Evolutionary conservation across 75 land plant species (phyloP).

Genomic region (Sequoia sempervirens): DNA sequence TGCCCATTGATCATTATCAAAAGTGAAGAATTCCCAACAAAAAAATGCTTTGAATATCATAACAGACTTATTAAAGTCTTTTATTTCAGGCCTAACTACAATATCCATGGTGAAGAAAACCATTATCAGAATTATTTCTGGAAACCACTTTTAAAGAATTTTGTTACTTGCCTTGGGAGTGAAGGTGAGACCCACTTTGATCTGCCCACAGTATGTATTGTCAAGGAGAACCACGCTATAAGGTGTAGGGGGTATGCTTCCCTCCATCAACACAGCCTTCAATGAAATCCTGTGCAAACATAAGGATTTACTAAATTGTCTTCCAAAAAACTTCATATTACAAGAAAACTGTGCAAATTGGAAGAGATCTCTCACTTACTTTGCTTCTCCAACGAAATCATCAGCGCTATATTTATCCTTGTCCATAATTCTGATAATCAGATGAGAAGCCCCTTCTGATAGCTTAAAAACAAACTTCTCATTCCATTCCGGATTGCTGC

Average conservation of each 20-base stretch:
- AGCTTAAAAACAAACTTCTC: constrained; percentile 16
- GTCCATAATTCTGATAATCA: constrained; percentile 17
- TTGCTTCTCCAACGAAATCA: constrained; percentile 20
- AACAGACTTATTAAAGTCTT: too few relatives aligned
- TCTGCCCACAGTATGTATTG: background rate
- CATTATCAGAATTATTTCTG: too few relatives aligned
- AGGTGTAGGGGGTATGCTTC: background rate
- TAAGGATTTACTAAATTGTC: background rate
- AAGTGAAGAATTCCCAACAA: too few relatives aligned
- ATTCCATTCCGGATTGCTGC: constrained; percentile 20
- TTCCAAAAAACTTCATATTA: background rate
- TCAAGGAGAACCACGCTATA: background rate
- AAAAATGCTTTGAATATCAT: too few relatives aligned
- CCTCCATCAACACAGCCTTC: constrained; percentile 1
- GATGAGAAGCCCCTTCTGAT: constrained; percentile 14
- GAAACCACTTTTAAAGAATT: background rate
- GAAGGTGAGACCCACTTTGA: constrained; percentile 14
- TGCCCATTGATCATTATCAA: too few relatives aligned
- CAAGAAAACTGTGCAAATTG: background rate
- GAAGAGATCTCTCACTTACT: background rate
- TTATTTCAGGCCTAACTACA: too few relatives aligned
- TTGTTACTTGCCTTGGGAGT: constrained; percentile 1
- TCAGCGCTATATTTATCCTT: constrained; percentile 18
- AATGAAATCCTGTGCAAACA: constrained; percentile 6
- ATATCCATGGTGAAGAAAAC: too few relatives aligned